phyloP scores from a whole-genome alignment of 2,329 filamentous ascomycete genomes.

The Ascochyta koolunga region DNA sequence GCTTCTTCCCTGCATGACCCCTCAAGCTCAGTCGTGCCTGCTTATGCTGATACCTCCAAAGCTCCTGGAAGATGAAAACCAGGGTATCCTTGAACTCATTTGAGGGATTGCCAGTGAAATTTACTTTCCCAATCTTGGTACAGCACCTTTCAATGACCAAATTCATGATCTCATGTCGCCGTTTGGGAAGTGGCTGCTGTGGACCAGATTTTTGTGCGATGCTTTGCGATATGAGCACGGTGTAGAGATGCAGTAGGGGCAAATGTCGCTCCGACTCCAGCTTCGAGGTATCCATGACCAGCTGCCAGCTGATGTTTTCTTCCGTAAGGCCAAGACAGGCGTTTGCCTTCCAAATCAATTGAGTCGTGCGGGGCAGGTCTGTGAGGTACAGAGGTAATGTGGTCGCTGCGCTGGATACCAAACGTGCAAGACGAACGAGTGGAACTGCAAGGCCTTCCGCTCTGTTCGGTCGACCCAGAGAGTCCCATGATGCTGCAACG shows the following conservation, averaged over 20 bases:
- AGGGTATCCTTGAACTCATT: conserved; percentile 33
- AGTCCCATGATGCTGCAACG: conserved; percentile 34
- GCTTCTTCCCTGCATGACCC: conserved; percentile 33
- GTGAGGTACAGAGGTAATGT: conserved; percentile 34
- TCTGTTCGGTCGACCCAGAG: conserved; percentile 29
- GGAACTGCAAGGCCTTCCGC: conserved; percentile 36
- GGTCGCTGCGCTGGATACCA: conserved; percentile 32
- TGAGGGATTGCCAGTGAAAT: conserved; percentile 26
- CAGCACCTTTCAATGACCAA: conserved; percentile 37
- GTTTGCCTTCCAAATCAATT: conserved; percentile 41
- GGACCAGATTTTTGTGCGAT: conserved; percentile 26
- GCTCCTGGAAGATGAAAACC: conserved; percentile 34
- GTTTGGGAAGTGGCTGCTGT: conserved; percentile 16
- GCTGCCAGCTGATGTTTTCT: conserved; percentile 29
- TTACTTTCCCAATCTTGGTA: conserved; percentile 24
- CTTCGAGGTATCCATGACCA: conserved; percentile 28
- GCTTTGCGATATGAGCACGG: conserved; percentile 38
- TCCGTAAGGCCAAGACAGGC: conserved; percentile 25
- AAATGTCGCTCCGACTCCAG: conserved; percentile 24
- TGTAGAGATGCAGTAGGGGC: conserved; percentile 39
- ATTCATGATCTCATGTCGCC: conserved; percentile 33
- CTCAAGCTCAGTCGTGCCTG: conserved; percentile 34
- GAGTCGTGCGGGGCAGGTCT: conserved; percentile 25
- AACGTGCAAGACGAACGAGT: conserved; percentile 36
- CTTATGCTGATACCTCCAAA: conserved; percentile 32